A percentile compares a stretch with the other conserved stretches of the same genome.
Conservation (phyloP, 257 asterid species). For the Cruciata laevipes region DNA sequence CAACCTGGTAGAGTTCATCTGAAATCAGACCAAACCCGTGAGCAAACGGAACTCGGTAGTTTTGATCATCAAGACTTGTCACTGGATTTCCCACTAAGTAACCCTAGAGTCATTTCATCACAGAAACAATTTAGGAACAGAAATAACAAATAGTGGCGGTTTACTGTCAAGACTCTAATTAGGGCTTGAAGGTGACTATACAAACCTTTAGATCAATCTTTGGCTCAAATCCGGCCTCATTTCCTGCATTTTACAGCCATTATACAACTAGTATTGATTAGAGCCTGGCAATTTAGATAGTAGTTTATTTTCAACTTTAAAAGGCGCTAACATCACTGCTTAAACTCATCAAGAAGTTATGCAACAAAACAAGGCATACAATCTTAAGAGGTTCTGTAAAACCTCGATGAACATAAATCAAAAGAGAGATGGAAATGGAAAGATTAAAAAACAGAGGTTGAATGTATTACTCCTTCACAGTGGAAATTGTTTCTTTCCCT, state of each 20-base stretch:
- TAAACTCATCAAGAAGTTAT: not conserved
- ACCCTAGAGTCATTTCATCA: slow-evolving; percentile 17
- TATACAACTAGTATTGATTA: not conserved
- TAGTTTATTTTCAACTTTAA: not conserved
- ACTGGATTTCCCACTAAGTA: slow-evolving; percentile 20
- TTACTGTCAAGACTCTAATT: not conserved
- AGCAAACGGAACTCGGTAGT: slow-evolving; percentile 16
- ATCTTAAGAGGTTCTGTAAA: too few species aligned
- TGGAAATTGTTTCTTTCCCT: too few species aligned
- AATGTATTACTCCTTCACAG: too few species aligned
- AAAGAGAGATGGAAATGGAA: too few species aligned
- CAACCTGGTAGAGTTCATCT: slow-evolving; percentile 28
- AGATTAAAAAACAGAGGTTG: too few species aligned
- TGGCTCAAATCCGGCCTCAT: slow-evolving; percentile 16
- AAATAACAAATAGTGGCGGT: not conserved
- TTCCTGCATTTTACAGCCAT: slow-evolving; percentile 14
- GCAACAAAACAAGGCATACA: too few species aligned
- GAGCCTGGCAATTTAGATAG: not conserved
- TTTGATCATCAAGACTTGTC: not conserved
- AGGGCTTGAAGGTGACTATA: too few species aligned
- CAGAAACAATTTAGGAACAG: not conserved
- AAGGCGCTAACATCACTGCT: too few species aligned
- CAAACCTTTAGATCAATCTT: slow-evolving; percentile 19
- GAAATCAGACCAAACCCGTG: slow-evolving; percentile 31
- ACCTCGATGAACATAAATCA: too few species aligned